Conservation (phyloP, 2,329 filamentous ascomycete species). For the Trichoderma breve region DNA sequence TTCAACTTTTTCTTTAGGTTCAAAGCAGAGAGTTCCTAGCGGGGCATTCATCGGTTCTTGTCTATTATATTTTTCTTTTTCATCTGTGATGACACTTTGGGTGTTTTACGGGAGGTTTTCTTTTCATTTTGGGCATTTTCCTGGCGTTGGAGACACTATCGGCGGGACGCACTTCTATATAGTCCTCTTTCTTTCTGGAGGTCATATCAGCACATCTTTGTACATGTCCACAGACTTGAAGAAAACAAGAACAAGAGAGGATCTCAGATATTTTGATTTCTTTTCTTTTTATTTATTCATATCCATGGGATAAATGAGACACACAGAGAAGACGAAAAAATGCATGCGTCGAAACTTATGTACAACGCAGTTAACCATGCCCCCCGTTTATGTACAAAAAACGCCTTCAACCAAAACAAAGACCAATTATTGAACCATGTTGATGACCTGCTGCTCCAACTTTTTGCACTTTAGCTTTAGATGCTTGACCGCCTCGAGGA, state of each 20-base stretch:
- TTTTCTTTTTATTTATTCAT: not conserved
- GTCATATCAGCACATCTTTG: conserved; percentile 24
- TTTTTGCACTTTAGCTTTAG: conserved; percentile 80
- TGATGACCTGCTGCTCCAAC: conserved; percentile 67
- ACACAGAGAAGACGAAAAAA: conserved; percentile 28
- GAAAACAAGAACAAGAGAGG: not conserved
- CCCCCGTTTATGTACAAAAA: conserved; percentile 17
- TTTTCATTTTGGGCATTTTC: conserved; percentile 26
- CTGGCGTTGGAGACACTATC: conserved; percentile 29
- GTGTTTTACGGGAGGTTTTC: not conserved
- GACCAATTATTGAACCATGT: conserved; percentile 53
- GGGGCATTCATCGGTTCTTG: not conserved
- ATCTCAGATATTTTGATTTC: conserved; percentile 1
- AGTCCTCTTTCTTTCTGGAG: not conserved
- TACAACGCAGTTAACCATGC: conserved; percentile 21
- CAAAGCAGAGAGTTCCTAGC: conserved; percentile 27
- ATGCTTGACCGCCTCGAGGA: conserved; percentile 82
- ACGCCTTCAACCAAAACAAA: conserved; percentile 2
- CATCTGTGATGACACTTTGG: not conserved
- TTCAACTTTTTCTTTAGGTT: conserved; percentile 57
- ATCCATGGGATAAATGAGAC: conserved; percentile 14
- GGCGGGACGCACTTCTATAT: not conserved
- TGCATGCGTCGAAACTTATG: conserved; percentile 14
- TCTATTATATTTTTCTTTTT: not conserved
- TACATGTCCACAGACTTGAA: not conserved